Percentiles rank a stretch among this genome's conserved stretches.
Conservation (phyloP, 805 yeast genomes). For the Metschnikowia santaceciliae region DNA sequence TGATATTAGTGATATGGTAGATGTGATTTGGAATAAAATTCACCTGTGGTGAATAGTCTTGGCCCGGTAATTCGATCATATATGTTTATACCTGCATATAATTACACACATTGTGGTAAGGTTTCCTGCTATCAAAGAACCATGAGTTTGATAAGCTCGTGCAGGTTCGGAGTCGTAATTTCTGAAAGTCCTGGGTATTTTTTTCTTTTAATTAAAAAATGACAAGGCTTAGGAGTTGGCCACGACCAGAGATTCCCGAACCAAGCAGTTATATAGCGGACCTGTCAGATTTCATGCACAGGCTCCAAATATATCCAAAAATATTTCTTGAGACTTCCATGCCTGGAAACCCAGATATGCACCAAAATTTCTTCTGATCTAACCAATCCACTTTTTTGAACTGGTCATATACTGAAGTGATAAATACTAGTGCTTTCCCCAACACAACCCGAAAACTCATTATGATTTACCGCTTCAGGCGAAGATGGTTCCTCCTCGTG, state of each 20-base stretch:
- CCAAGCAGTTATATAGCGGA: neutral
- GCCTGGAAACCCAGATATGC: neutral
- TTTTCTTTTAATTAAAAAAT: too few species aligned
- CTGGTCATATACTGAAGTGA: neutral
- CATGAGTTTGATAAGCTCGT: neutral
- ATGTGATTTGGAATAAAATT: too few species aligned
- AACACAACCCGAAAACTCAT: neutral
- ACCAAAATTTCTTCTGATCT: neutral
- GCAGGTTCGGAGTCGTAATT: neutral
- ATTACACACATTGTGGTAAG: too few species aligned
- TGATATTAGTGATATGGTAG: too few species aligned
- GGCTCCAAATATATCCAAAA: neutral
- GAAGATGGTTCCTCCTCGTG: constrained; percentile 1
- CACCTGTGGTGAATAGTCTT: too few species aligned
- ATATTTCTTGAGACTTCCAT: neutral
- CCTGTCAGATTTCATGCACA: neutral
- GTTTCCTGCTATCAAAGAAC: too few species aligned
- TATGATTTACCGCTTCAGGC: constrained; percentile 3
- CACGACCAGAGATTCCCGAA: neutral
- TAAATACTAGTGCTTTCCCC: neutral
- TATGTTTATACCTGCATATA: too few species aligned
- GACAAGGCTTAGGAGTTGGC: neutral
- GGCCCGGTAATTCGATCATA: too few species aligned
- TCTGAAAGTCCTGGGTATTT: too few species aligned
- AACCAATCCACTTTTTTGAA: too few species aligned